Conservation (phyloP, 2,329 filamentous ascomycete species). For the Setomelanomma holmii region DNA sequence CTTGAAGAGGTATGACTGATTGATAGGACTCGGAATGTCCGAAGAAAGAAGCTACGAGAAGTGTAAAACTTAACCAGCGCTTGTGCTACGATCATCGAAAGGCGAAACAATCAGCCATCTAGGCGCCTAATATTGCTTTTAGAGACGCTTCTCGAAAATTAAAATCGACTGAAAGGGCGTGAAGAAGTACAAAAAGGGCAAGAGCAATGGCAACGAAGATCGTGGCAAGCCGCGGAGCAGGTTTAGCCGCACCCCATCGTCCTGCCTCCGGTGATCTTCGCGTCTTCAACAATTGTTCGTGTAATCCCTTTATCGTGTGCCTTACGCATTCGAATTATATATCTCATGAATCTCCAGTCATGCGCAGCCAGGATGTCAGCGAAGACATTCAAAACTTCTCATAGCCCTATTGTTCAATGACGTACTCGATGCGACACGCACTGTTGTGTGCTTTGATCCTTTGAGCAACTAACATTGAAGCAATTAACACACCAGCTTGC, state of each 20-base stretch:
- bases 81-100: constrained; percentile 10
- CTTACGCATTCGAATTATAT: no score
- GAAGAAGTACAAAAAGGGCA: background rate
- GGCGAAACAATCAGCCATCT: background rate
- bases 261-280: background rate
- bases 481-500: background rate
- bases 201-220: background rate
- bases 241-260: constrained; percentile 1
- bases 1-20: constrained; percentile 7
- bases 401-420: constrained; percentile 26
- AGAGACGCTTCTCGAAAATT: no score
- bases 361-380: no score
- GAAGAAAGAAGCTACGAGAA: constrained; percentile 22
- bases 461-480: constrained; percentile 10
- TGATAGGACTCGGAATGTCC: constrained; percentile 4
- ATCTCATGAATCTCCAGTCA: no score
- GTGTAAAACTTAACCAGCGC: constrained; percentile 18
- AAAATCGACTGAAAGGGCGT: no score
- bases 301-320: background rate
- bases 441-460: no score
- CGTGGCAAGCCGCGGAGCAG: no score
- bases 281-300: background rate
- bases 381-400: no score
- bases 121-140: no score
- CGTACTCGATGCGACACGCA: constrained; percentile 19